phyloP scores from a whole-genome alignment of 2,329 filamentous ascomycete species.

The Drechslerella stenobrocha region DNA sequence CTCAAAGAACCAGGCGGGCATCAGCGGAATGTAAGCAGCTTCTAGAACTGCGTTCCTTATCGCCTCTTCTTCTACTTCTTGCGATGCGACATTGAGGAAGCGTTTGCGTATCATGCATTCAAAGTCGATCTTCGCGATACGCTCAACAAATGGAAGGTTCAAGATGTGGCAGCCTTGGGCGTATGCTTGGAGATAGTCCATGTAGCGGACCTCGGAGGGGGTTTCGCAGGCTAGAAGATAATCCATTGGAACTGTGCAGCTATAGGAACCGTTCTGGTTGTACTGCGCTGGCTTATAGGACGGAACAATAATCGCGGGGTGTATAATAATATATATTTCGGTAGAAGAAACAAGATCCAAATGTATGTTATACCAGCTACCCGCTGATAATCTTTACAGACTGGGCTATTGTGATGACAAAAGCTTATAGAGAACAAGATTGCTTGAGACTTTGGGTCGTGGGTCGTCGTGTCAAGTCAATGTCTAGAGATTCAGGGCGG shows the following conservation, averaged over 20 bases:
- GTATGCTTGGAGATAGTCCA: conserved; percentile 39
- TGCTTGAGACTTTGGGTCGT: too few species aligned
- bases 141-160: conserved; percentile 45
- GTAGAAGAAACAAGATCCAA: too few species aligned
- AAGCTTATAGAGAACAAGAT: too few species aligned
- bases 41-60: conserved; percentile 22
- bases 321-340: too few species aligned
- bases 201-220: conserved; percentile 40
- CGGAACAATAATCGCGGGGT: too few species aligned
- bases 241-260: conserved; percentile 18
- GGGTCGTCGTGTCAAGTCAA: too few species aligned
- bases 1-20: conserved; percentile 48
- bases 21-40: conserved; percentile 41
- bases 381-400: too few species aligned
- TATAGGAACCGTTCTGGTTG: neutral
- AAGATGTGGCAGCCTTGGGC: conserved; percentile 43
- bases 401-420: too few species aligned
- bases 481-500: too few species aligned
- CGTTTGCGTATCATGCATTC: conserved; percentile 47
- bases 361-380: too few species aligned
- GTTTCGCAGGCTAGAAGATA: conserved; percentile 35
- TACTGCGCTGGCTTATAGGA: too few species aligned
- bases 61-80: conserved; percentile 21
- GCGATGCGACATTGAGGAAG: conserved; percentile 23
- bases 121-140: conserved; percentile 43